Conservation (phyloP, 2,329 filamentous ascomycete genomes). For the Fusarium zealandicum region DNA sequence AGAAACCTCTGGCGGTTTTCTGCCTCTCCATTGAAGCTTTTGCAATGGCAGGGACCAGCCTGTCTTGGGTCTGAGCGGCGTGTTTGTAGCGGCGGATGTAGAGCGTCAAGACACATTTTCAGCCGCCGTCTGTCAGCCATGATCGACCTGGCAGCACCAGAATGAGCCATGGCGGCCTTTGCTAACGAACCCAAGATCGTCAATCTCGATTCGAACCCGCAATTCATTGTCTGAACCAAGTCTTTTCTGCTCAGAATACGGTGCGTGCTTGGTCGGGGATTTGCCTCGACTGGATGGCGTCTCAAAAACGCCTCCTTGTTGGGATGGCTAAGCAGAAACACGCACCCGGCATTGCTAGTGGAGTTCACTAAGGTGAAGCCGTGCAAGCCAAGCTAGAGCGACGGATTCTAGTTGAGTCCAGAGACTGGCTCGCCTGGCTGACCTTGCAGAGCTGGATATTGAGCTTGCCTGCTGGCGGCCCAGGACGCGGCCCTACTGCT, state of each 20-base stretch:
- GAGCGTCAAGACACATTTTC: conserved; percentile 29
- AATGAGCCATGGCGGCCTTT: conserved; percentile 16
- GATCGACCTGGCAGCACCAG: conserved; percentile 21
- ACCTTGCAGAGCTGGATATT: conserved; percentile 3
- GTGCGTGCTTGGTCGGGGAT: conserved; percentile 19
- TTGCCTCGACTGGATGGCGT: conserved; percentile 28
- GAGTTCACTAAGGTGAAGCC: no score
- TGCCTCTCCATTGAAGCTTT: conserved; percentile 17
- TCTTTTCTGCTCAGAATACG: conserved; percentile 9
- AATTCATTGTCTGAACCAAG: conserved; percentile 27
- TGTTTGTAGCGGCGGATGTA: conserved; percentile 32
- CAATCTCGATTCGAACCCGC: conserved; percentile 36
- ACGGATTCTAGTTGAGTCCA: no score
- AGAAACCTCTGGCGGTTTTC: conserved; percentile 9
- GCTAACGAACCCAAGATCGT: conserved; percentile 28
- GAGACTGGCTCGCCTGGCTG: no score
- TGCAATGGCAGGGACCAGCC: conserved; percentile 7
- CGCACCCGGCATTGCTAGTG: not conserved
- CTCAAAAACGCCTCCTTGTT: conserved; percentile 6
- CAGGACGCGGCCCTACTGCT: conserved; percentile 12
- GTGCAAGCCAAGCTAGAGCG: no score
- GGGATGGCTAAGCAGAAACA: conserved; percentile 12
- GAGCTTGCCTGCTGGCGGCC: not conserved
- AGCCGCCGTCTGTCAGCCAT: conserved; percentile 23
- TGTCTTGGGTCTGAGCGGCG: conserved; percentile 22